Evolutionary conservation across 1,284 basidiomycete species (phyloP).

Genomic region (Rhodotorula sp.): DNA sequence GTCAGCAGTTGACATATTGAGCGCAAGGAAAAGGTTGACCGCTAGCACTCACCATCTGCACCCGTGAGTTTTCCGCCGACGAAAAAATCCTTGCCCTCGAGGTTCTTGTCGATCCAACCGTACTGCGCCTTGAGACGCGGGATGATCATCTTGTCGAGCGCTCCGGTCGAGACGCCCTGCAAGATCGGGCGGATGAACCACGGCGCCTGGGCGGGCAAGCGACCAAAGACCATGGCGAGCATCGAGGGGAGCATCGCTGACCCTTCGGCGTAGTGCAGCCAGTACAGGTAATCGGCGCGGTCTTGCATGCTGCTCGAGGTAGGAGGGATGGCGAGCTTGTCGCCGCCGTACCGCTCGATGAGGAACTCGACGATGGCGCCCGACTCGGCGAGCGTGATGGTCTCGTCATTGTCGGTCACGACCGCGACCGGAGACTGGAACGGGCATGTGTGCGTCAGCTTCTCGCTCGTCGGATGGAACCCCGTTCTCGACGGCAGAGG

Average conservation of each 20-base stretch:
- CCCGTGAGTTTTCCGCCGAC: conserved; percentile 38
- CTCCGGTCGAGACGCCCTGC: conserved; percentile 7
- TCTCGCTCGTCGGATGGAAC: neutral
- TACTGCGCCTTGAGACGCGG: conserved; percentile 28
- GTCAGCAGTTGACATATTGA: too few relatives aligned
- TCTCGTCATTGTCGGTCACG: conserved; percentile 16
- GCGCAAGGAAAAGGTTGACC: neutral
- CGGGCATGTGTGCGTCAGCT: neutral
- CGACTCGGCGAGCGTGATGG: conserved; percentile 32
- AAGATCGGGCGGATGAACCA: conserved; percentile 27
- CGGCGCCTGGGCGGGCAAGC: conserved; percentile 27
- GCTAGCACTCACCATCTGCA: conserved; percentile 26
- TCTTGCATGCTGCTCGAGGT: conserved; percentile 2
- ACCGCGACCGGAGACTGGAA: conserved; percentile 30
- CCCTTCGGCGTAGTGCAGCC: conserved; percentile 38
- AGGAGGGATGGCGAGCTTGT: conserved; percentile 11
- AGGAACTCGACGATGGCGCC: conserved; percentile 42
- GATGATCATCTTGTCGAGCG: conserved; percentile 13
- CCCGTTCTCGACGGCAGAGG: neutral
- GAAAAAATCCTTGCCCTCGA: conserved; percentile 31
- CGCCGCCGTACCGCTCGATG: conserved; percentile 40
- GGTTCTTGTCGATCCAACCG: conserved; percentile 16
- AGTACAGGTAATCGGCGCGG: conserved; percentile 32
- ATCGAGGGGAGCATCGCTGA: conserved; percentile 30
- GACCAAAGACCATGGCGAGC: conserved; percentile 25